Conservation (phyloP, 1,284 basidiomycete genomes). For the Trichosporon sp. region DNA sequence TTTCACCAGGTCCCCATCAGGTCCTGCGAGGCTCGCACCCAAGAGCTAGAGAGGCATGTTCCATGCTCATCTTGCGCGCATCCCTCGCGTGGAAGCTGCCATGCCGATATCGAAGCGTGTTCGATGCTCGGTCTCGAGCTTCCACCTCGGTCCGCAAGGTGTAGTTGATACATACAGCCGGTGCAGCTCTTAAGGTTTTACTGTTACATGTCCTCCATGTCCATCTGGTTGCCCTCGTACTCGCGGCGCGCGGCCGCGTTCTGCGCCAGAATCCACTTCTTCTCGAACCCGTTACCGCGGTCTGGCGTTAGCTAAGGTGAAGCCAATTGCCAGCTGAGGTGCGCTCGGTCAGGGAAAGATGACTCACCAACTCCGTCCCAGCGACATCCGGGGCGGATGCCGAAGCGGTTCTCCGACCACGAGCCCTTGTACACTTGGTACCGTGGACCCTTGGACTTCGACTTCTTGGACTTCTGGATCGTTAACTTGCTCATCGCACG, state of each 20-base stretch:
- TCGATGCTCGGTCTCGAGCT: neutral
- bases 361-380: slow-evolving; percentile 93
- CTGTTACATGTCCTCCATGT: slow-evolving; percentile 81
- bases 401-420: slow-evolving; percentile 91
- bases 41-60: no score
- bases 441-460: slow-evolving; percentile 76
- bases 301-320: slow-evolving; percentile 60
- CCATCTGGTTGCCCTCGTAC: slow-evolving; percentile 76
- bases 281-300: slow-evolving; percentile 91
- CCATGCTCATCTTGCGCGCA: no score
- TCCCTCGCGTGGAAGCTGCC: no score
- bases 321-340: no score
- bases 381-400: slow-evolving; percentile 89
- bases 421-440: slow-evolving; percentile 86
- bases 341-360: no score
- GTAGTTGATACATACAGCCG: neutral
- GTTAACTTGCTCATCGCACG: neutral
- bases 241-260: slow-evolving; percentile 72
- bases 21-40: no score
- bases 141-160: no score
- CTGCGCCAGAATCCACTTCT: slow-evolving; percentile 79
- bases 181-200: neutral
- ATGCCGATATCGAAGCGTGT: neutral
- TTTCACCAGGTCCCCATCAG: neutral
- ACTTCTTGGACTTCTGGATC: slow-evolving; percentile 70